phyloP scores from a whole-genome alignment of 768 basidiomycete genomes.

The Suillus decipiens region DNA sequence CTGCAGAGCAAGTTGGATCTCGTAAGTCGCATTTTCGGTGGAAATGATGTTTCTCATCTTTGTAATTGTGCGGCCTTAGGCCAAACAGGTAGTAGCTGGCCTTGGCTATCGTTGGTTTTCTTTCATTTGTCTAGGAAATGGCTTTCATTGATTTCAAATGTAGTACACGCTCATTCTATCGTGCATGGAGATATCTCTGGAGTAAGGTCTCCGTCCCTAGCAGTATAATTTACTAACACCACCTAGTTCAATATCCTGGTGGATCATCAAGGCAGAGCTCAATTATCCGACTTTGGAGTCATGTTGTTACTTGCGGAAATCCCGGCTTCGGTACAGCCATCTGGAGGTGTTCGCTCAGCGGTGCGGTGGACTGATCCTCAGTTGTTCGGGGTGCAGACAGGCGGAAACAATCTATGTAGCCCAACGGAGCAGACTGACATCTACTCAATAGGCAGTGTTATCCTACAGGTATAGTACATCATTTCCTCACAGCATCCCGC shows the following conservation, averaged over 20 bases:
- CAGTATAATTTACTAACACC: background rate
- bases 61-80: background rate
- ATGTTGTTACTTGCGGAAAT: conserved; percentile 7
- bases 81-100: conserved; percentile 6
- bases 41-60: background rate
- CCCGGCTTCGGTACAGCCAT: background rate
- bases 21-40: conserved; percentile 12
- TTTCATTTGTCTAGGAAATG: no score
- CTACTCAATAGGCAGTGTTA: conserved; percentile 10
- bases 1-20: conserved; percentile 15
- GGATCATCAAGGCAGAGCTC: background rate
- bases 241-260: conserved; percentile 12
- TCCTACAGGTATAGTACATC: conserved; percentile 12
- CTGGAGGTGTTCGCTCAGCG: background rate
- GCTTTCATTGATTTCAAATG: background rate
- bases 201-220: background rate
- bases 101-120: conserved; percentile 9
- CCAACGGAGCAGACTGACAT: conserved; percentile 7
- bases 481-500: background rate
- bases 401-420: background rate
- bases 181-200: conserved; percentile 14
- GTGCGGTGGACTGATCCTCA: conserved; percentile 13
- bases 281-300: conserved; percentile 8
- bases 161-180: conserved; percentile 10
- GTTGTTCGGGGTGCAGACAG: background rate